These are phyloP conservation scores for Dryas integrifolia DNA, from an alignment of 331 rosid species.

Conservation along the genomic window DNA sequence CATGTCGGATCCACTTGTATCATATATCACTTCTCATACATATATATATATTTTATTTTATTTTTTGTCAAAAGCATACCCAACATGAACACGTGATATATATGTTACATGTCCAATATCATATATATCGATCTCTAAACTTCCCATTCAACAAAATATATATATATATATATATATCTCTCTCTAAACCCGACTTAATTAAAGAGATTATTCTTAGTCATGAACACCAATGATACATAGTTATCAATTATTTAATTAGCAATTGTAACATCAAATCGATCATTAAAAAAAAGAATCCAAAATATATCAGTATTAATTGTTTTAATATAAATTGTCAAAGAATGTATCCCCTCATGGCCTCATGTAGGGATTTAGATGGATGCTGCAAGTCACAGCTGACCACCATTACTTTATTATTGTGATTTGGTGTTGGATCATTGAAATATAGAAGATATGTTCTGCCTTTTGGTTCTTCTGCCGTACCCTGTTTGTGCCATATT, in stretches of 20 bases:
- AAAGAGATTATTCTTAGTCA: too few relatives aligned
- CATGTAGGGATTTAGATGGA: background rate
- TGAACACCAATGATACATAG: too few relatives aligned
- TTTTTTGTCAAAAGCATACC: conserved; percentile 2
- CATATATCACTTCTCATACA: too few relatives aligned
- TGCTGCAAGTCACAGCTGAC: conserved; percentile 1
- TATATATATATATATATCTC: background rate
- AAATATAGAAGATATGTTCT: background rate
- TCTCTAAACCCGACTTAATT: background rate
- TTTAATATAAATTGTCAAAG: background rate
- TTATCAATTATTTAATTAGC: too few relatives aligned
- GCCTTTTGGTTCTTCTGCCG: conserved; percentile 1
- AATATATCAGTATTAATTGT: background rate
- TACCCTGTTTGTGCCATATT: conserved; percentile 1
- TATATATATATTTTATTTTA: background rate
- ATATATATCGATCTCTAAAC: background rate
- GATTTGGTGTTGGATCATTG: background rate
- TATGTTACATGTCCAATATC: background rate
- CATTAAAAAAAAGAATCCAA: background rate
- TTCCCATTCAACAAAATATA: background rate
- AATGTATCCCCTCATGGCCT: background rate
- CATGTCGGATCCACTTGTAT: background rate
- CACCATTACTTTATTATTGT: background rate
- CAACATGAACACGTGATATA: conserved; percentile 3
- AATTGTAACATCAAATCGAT: background rate